Conservation (phyloP, 306 rosid genomes). For the Myrica gale region DNA sequence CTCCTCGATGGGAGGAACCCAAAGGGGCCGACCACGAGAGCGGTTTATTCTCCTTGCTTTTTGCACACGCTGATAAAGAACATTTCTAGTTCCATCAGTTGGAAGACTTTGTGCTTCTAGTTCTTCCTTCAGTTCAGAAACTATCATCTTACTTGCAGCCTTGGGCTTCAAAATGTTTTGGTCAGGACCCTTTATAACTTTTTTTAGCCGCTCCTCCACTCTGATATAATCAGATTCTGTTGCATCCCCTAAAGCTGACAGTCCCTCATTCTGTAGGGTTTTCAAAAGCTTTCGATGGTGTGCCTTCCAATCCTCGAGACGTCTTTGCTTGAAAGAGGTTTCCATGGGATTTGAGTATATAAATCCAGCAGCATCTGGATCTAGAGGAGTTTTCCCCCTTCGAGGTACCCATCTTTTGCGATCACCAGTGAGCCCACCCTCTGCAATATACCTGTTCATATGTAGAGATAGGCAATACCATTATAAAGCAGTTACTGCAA, state of each 20-base stretch:
- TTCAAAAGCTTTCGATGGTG: constrained; percentile 69
- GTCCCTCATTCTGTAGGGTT: constrained; percentile 70
- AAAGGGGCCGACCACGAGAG: constrained; percentile 97
- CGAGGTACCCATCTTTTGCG: constrained; percentile 97
- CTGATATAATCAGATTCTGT: constrained; percentile 78
- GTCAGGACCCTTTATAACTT: constrained; percentile 81
- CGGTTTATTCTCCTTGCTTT: constrained; percentile 97
- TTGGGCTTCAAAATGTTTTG: constrained; percentile 83
- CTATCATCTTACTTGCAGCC: constrained; percentile 97
- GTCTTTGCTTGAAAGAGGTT: constrained; percentile 88
- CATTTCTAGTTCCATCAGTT: constrained; percentile 90
- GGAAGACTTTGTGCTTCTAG: constrained; percentile 93
- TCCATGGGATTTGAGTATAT: constrained; percentile 90
- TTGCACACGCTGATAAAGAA: constrained; percentile 98
- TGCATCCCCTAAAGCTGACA: constrained; percentile 70
- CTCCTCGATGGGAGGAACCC: constrained; percentile 95
- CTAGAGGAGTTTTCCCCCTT: constrained; percentile 88
- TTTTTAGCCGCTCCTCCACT: constrained; percentile 75
- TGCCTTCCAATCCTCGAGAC: constrained; percentile 68
- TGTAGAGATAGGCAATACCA: no score
- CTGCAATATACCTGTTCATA: constrained; percentile 66
- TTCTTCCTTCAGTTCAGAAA: constrained; percentile 87
- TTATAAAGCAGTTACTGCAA: constrained; percentile 22
- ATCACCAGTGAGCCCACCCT: constrained; percentile 98
- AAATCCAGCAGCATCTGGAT: constrained; percentile 93